phyloP scores from a whole-genome alignment of 805 yeast genomes.

The Komagataella pastoris region DNA sequence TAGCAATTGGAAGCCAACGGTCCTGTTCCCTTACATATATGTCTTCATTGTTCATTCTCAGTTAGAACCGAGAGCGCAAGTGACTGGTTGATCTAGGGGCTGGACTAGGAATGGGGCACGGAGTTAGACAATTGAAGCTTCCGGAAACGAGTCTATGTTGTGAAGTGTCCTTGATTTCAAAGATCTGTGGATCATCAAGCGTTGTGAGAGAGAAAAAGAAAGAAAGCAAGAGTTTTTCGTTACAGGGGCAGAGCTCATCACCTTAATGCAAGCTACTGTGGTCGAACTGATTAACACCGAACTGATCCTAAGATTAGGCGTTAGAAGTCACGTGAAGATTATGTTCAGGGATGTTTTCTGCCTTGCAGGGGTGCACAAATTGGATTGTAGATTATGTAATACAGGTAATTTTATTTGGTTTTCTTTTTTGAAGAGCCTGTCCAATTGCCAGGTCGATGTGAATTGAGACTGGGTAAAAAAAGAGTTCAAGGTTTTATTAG shows the following conservation, averaged over 20 bases:
- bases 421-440: background rate
- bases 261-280: background rate
- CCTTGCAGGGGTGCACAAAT: background rate
- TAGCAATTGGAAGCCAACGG: conserved; percentile 49
- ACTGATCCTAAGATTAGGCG: background rate
- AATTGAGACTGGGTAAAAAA: background rate
- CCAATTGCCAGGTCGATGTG: background rate
- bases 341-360: background rate
- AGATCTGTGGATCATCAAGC: background rate
- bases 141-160: background rate
- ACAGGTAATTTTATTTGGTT: background rate
- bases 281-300: background rate
- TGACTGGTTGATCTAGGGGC: background rate
- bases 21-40: conserved; percentile 47
- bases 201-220: background rate
- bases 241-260: background rate
- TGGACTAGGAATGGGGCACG: background rate
- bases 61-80: background rate
- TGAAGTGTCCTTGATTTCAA: background rate
- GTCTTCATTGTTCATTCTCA: conserved; percentile 11
- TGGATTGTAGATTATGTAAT: background rate
- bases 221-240: background rate
- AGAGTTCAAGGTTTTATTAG: background rate
- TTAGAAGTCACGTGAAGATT: background rate
- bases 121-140: background rate